These are phyloP conservation scores for Actinomortierella wolfii DNA, from an alignment of 371 early-diverging fungal species.

Conservation along the genomic window DNA sequence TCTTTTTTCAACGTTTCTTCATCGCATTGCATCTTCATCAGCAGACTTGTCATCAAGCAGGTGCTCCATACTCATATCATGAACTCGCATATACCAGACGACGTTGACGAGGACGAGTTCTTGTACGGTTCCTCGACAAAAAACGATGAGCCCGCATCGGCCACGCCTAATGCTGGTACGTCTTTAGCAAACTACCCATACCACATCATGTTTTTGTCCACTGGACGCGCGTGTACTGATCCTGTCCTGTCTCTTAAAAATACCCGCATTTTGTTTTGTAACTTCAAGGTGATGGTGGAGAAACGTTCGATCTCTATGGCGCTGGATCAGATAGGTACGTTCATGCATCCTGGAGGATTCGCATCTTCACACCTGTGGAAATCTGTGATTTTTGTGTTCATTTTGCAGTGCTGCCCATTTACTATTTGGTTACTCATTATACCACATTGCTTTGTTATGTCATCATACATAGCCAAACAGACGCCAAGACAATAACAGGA, in stretches of 20 bases:
- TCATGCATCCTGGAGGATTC: no score
- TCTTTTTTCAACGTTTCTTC: no score
- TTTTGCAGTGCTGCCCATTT: not conserved
- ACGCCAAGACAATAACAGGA: conserved; percentile 19
- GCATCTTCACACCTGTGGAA: no score
- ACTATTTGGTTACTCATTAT: no score
- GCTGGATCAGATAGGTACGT: conserved; percentile 8
- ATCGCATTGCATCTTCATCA: no score
- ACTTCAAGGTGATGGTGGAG: conserved; percentile 25
- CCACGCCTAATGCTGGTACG: conserved; percentile 16
- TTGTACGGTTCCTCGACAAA: conserved; percentile 28
- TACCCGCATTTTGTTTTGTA: not conserved
- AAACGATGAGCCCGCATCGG: conserved; percentile 5
- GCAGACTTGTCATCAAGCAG: no score
- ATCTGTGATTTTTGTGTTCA: not conserved
- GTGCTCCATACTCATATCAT: no score
- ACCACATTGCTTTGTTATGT: no score
- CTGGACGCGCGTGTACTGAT: no score
- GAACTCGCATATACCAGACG: conserved; percentile 39
- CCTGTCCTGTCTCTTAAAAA: no score
- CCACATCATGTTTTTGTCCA: no score
- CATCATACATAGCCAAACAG: conserved; percentile 15
- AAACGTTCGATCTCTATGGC: conserved; percentile 43
- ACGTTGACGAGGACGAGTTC: conserved; percentile 46
- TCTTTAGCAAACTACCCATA: no score